These are phyloP conservation scores for Nicotiana tomentosiformis DNA, from an alignment of 257 asterid species.

Conservation along the genomic window DNA sequence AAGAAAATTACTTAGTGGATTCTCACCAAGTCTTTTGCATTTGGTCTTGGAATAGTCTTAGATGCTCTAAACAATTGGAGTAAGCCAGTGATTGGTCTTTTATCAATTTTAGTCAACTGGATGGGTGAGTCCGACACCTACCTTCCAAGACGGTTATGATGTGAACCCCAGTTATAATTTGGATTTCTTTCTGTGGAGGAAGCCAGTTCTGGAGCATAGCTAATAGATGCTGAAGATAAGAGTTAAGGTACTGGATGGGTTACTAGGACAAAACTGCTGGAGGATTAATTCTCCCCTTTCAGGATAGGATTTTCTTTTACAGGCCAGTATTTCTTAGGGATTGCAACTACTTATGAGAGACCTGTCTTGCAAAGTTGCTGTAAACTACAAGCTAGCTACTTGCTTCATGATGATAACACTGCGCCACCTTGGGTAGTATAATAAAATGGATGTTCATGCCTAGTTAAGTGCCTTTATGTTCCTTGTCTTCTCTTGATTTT, in stretches of 20 bases:
- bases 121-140: background rate
- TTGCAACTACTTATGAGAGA: background rate
- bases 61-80: background rate
- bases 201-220: background rate
- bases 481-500: background rate
- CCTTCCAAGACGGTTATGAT: background rate
- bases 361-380: background rate
- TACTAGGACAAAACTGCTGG: conserved; percentile 5
- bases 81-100: background rate
- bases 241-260: background rate
- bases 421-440: background rate
- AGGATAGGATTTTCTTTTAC: background rate
- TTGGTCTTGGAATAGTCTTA: background rate
- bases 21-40: background rate
- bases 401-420: background rate
- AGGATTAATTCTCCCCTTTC: background rate
- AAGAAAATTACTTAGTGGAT: background rate
- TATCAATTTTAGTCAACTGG: conserved; percentile 2
- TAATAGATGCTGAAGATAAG: background rate
- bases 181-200: background rate
- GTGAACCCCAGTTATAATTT: background rate
- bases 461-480: background rate
- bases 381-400: background rate
- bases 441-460: background rate
- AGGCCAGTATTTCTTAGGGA: background rate